phyloP scores from a whole-genome alignment of 2,329 filamentous ascomycete species.

The Aspergillus sp. region DNA sequence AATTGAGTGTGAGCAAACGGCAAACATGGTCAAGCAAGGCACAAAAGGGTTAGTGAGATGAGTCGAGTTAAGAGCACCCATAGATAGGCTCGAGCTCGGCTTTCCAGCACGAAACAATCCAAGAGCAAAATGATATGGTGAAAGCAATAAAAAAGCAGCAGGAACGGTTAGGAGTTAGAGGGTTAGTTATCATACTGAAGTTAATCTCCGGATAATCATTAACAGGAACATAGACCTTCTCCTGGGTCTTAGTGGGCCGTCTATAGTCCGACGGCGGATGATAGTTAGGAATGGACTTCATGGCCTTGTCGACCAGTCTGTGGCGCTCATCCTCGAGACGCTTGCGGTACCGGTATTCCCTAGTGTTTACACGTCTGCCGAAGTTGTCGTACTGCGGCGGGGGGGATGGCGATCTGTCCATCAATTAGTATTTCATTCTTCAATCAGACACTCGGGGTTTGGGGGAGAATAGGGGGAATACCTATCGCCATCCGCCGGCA shows the following conservation, averaged over 20 bases:
- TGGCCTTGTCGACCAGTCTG: slow-evolving; percentile 96
- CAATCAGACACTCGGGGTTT: neutral
- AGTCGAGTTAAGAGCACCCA: slow-evolving; percentile 17
- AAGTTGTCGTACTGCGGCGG: slow-evolving; percentile 98
- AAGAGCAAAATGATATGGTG: slow-evolving; percentile 32
- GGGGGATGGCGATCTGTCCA: slow-evolving; percentile 77
- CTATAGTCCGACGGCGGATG: slow-evolving; percentile 97
- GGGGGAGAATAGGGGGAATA: slow-evolving; percentile 40
- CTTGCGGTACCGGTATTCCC: slow-evolving; percentile 97
- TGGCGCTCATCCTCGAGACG: slow-evolving; percentile 96
- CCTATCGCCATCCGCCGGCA: slow-evolving; percentile 93
- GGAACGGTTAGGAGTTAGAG: slow-evolving; percentile 68
- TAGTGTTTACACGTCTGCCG: slow-evolving; percentile 96
- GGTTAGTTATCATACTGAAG: slow-evolving; percentile 99
- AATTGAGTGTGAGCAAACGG: slow-evolving; percentile 21
- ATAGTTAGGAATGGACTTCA: slow-evolving; percentile 99
- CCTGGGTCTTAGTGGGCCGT: slow-evolving; percentile 97
- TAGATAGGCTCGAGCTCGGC: slow-evolving; percentile 34
- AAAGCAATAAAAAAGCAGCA: slow-evolving; percentile 10
- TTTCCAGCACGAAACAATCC: too few species aligned
- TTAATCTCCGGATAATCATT: slow-evolving; percentile 99
- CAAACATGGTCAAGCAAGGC: slow-evolving; percentile 13
- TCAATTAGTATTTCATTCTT: neutral
- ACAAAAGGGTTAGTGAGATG: slow-evolving; percentile 35
- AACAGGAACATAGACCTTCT: slow-evolving; percentile 99